These are phyloP conservation scores for Pseudocercospora vitis DNA, from an alignment of 2,329 filamentous ascomycete genomes.

Conservation along the genomic window DNA sequence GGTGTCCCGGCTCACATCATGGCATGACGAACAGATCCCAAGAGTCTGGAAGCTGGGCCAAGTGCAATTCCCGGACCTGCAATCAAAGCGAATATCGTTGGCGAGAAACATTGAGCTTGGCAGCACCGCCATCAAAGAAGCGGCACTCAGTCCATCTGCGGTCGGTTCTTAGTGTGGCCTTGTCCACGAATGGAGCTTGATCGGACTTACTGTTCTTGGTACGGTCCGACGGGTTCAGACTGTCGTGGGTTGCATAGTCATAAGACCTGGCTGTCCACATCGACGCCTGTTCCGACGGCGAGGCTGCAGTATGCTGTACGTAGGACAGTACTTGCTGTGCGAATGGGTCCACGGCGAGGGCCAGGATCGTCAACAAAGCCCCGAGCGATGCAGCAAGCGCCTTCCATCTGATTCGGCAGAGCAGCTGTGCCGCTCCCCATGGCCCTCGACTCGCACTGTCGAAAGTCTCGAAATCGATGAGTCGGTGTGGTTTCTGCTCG, in stretches of 20 bases:
- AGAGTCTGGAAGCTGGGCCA: not conserved
- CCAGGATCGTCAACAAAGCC: not conserved
- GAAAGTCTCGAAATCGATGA: conserved; percentile 2
- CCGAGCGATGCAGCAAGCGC: not conserved
- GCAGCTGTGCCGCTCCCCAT: not conserved
- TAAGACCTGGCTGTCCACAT: not conserved
- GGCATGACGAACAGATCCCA: not conserved
- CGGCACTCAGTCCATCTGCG: not conserved
- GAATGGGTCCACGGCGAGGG: conserved; percentile 5
- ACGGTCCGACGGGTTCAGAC: not conserved
- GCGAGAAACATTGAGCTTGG: not conserved
- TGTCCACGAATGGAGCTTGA: too few relatives aligned
- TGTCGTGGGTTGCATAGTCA: conserved; percentile 1
- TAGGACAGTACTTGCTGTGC: conserved; percentile 3
- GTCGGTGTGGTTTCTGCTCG: not conserved
- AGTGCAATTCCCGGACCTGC: conserved; percentile 1
- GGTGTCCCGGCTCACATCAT: not conserved
- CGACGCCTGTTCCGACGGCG: not conserved
- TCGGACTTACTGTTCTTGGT: conserved; percentile 1
- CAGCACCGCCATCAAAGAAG: conserved; percentile 2
- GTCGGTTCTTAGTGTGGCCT: not conserved
- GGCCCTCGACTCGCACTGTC: conserved; percentile 4
- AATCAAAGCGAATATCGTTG: not conserved
- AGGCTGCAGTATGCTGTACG: not conserved
- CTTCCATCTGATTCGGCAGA: not conserved